A percentile compares a stretch with the other conserved stretches of the same genome.
phyloP scores from a whole-genome alignment of 345 rosid genomes.

The Moringa oleifera region DNA sequence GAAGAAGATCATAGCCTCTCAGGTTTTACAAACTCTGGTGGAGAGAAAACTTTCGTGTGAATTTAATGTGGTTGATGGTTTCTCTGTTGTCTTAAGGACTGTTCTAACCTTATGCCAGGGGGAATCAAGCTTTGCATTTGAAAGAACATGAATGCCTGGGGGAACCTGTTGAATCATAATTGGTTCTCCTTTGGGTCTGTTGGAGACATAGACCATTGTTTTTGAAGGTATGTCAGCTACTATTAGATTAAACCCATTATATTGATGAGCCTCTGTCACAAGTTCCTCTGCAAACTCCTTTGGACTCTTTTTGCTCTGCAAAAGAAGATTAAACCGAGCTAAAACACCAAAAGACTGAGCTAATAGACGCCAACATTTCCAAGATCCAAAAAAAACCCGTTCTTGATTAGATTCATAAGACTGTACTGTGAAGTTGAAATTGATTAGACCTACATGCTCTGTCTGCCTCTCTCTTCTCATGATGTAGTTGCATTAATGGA shows the following conservation, averaged over 20 bases:
- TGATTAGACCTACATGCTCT: too few species aligned
- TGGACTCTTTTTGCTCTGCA: slow-evolving; percentile 48
- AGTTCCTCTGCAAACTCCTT: slow-evolving; percentile 50
- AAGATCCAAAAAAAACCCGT: not conserved
- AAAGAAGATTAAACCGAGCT: not conserved
- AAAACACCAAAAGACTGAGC: not conserved
- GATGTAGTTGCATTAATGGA: too few species aligned
- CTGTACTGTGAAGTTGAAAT: too few species aligned
- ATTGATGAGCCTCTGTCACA: slow-evolving; percentile 38
- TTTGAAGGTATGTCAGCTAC: slow-evolving; percentile 48
- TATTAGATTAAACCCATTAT: slow-evolving; percentile 65
- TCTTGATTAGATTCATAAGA: not conserved
- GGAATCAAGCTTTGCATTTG: slow-evolving; percentile 53
- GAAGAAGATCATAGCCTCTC: not conserved
- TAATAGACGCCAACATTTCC: not conserved
- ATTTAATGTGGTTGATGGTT: too few species aligned
- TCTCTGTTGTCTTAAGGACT: not conserved
- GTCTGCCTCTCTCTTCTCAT: too few species aligned
- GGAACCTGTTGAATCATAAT: slow-evolving; percentile 40
- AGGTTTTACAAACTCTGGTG: too few species aligned
- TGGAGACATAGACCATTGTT: slow-evolving; percentile 54
- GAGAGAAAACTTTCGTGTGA: not conserved
- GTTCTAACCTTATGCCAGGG: slow-evolving; percentile 46
- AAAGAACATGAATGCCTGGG: slow-evolving; percentile 65
- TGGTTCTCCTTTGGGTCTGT: slow-evolving; percentile 37